Base-by-base conservation (phyloP, 2,329 filamentous ascomycete species). In the Curvularia spicifera region DNA sequence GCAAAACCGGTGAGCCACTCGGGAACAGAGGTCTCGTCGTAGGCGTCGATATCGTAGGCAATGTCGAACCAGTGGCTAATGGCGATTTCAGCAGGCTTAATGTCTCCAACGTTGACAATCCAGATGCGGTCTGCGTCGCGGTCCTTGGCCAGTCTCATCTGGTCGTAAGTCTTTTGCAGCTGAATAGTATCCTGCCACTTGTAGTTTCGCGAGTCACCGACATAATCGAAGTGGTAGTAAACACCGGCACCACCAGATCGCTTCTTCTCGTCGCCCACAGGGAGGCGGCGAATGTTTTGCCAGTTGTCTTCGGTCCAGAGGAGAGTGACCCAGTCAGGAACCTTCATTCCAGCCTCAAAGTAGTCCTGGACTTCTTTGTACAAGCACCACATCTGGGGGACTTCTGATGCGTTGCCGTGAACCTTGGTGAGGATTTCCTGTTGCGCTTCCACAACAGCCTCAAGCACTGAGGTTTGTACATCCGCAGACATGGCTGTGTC, bases 291-390 rank as follows among this genome's bases (percentile, higher is more conserved):
- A 26, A 88, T 82, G 71, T 89, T 87, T 10, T 87, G 87, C 80
- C 82, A 89, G 75, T 89, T 90, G 75, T 91, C 88, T 70, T 90
- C 88, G 0, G 87, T 82, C 84, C 87, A 90, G 4, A 90, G 79
- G 24, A 91, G 78, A 1, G 86, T 90, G 28, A 91, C 84, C 67
- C 89, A 84, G 37, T 90, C 87, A 0, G 88, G 75, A 72, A 89
- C 82, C 2, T 78, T 76, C 70, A 91, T 81, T 1, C 88, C 88
- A 15, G 84, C 80, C 56, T 88, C 85, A 57, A 88, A 85, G 71
- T 91, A 91, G 6, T 84, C 84, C 75, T 89, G 87, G 1, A 91
- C 88, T 71, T 91, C 89, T 70, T 90, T 91, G 76, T 91, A 91
- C 60, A 91, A 76, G 66, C 87, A 90, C 88, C 89, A 91, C 76